Percentiles rank a stretch among this genome's conserved stretches.
These are phyloP conservation scores for Aspergillus cejpii DNA, from an alignment of 2,329 filamentous ascomycete genomes.

Conservation along the genomic window DNA sequence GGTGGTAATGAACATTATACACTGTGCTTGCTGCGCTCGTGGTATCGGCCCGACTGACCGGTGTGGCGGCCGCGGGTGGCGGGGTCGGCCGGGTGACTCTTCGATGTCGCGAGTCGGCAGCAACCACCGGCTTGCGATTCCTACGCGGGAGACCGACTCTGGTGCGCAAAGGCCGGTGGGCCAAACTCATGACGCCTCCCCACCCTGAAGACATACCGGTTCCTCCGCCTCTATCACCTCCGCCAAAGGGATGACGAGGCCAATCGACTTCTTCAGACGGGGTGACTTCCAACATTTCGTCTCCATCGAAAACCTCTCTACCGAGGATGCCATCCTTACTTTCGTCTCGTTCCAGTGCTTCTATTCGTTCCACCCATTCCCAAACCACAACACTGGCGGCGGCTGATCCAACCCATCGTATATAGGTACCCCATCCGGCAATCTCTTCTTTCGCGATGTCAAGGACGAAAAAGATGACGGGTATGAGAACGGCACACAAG, in stretches of 20 bases:
- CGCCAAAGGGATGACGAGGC: conserved; percentile 30
- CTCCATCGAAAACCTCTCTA: conserved; percentile 84
- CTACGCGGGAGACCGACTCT: conserved; percentile 27
- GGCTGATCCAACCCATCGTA: conserved; percentile 90
- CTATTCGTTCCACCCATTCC: conserved; percentile 96
- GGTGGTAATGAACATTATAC: conserved; percentile 57
- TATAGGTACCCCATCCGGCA: conserved; percentile 90
- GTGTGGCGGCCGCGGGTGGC: conserved; percentile 47
- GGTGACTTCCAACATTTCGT: conserved; percentile 75
- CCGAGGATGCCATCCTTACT: conserved; percentile 90
- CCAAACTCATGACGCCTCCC: conserved; percentile 34
- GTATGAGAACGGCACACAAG: conserved; percentile 73
- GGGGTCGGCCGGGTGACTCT: conserved; percentile 32
- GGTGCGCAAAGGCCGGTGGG: conserved; percentile 33
- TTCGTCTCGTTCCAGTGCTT: conserved; percentile 84
- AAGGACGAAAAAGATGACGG: conserved; percentile 86
- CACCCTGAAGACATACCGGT: conserved; percentile 34
- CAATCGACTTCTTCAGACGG: conserved; percentile 52
- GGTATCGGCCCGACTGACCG: conserved; percentile 55
- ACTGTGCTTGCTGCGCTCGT: conserved; percentile 58
- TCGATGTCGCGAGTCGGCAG: conserved; percentile 11
- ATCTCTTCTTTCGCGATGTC: conserved; percentile 81
- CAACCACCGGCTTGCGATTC: conserved; percentile 16
- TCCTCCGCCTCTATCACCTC: conserved; percentile 37
- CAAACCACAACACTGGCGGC: conserved; percentile 94